Evolutionary conservation across 805 yeast genomes (phyloP), one percentile per base, ranked within the genome.

Genomic region (Wickerhamomyces xylosicus): DNA sequence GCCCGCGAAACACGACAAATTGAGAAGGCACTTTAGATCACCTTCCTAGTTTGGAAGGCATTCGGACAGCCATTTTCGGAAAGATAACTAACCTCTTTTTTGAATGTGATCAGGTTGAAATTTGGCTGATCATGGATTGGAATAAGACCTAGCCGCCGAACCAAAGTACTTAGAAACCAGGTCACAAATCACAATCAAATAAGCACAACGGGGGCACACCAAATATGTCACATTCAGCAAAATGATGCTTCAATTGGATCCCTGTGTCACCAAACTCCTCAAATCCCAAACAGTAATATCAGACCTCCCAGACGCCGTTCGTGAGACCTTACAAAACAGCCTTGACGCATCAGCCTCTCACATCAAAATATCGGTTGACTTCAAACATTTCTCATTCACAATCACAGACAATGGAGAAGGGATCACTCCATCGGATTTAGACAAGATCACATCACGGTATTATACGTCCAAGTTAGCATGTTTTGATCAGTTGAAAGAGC

Each of bases 351-450:
- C 59, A 0, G 74, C 85, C 0, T 47, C 57, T 1, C 39, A 43
- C 3, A 52, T 75, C 5, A 22, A 44, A 3, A 58, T 77, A 2
- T 41, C 49, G 8, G 22, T 72, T 3, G 69, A 69, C 41, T 47
- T 61, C 4, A 37, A 49, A 0, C 47, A 59, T 1, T 46, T 69
- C 6, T 50, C 60, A 18, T 48, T 68, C 11, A 45, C 47, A 4
- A 77, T 85, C 1, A 43, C 44, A 1, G 97, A 89, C 56, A 65
- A 89, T 54, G 97, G 97, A 0, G 20, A 17, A 2, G 97, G 97
- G 0, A 73, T 89, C 3, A 41, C 46, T 4, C 64, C 67, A 0
- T 62, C 49, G 0, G 79, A 78, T 35, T 49, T 83, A 36, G 58
- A 48, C 1, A 31, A 47, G 2, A 50, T 82, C 1, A 86, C 82